Evolutionary conservation across 768 basidiomycete species (phyloP).

Genomic region (Podaxis mareebaensis): DNA sequence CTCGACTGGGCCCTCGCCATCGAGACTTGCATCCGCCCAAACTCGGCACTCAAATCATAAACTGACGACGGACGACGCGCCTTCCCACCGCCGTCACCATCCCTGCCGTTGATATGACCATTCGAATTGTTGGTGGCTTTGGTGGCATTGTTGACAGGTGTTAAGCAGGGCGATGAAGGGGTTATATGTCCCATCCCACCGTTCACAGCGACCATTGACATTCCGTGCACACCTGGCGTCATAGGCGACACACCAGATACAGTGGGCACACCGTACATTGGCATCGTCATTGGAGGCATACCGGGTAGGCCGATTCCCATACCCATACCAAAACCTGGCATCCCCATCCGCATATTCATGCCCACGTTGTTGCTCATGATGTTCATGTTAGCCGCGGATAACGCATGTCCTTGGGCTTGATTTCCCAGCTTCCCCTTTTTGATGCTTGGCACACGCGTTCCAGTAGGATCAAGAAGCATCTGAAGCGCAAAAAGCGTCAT

Average conservation of each 20-base stretch:
- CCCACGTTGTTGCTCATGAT: constrained; percentile 12
- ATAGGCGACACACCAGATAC: constrained; percentile 18
- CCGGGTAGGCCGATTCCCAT: constrained; percentile 16
- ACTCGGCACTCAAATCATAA: constrained; percentile 41
- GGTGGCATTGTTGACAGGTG: not conserved
- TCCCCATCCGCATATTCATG: constrained; percentile 16
- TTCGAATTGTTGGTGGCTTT: not conserved
- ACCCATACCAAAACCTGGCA: not conserved
- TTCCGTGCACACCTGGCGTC: constrained; percentile 4
- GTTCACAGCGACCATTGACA: constrained; percentile 9
- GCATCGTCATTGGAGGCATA: constrained; percentile 19
- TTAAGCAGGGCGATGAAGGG: not conserved
- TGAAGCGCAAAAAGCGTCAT: constrained; percentile 70
- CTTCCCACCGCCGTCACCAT: not conserved
- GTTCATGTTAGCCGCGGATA: constrained; percentile 12
- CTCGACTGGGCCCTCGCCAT: constrained; percentile 15
- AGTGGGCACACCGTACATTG: constrained; percentile 17
- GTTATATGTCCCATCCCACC: not conserved
- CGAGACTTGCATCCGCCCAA: constrained; percentile 37
- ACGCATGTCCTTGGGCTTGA: not conserved
- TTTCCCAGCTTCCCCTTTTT: constrained; percentile 28
- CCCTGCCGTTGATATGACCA: not conserved
- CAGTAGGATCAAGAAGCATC: constrained; percentile 59
- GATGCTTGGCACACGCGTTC: constrained; percentile 36
- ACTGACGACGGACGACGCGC: constrained; percentile 23